These are phyloP conservation scores for Neonectria neomacrospora DNA, from an alignment of 2,329 filamentous ascomycete species.

Conservation along the genomic window DNA sequence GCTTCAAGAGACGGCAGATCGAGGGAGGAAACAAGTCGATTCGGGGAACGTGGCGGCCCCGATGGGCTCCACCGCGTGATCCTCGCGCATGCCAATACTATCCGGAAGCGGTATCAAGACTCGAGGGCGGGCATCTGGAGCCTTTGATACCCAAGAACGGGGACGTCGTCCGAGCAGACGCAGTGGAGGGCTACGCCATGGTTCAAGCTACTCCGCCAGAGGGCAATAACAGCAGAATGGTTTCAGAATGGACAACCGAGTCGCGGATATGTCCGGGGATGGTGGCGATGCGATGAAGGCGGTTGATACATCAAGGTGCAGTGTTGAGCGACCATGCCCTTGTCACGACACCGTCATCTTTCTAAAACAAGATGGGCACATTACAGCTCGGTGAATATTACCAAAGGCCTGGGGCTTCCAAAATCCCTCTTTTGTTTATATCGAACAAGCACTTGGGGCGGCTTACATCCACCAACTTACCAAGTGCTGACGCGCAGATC, in stretches of 20 bases:
- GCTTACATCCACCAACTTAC: not conserved
- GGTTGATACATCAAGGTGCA: conserved; percentile 2
- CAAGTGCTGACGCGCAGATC: not conserved
- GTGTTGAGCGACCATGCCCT: conserved; percentile 4
- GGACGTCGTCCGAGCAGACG: not conserved
- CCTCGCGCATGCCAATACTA: conserved; percentile 6
- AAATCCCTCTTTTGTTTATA: not conserved
- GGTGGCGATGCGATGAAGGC: conserved; percentile 10
- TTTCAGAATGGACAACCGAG: conserved; percentile 1
- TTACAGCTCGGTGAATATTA: not conserved
- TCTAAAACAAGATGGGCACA: conserved; percentile 2
- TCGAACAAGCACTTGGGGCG: not conserved
- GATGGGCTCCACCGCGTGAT: conserved; percentile 22
- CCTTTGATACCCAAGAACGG: conserved; percentile 5
- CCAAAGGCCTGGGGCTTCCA: not conserved
- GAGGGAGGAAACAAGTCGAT: conserved; percentile 9
- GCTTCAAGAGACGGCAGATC: conserved; percentile 1
- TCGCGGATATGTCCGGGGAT: conserved; percentile 8
- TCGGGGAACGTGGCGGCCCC: conserved; percentile 17
- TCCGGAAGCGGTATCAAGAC: conserved; percentile 38
- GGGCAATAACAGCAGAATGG: not conserved
- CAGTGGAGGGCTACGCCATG: conserved; percentile 10
- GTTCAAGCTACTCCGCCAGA: not conserved
- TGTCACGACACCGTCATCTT: conserved; percentile 3
- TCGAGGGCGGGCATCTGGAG: conserved; percentile 26